Evolutionary conservation across 2,329 filamentous ascomycete species (phyloP).

Genomic region (Colletotrichum sp.): DNA sequence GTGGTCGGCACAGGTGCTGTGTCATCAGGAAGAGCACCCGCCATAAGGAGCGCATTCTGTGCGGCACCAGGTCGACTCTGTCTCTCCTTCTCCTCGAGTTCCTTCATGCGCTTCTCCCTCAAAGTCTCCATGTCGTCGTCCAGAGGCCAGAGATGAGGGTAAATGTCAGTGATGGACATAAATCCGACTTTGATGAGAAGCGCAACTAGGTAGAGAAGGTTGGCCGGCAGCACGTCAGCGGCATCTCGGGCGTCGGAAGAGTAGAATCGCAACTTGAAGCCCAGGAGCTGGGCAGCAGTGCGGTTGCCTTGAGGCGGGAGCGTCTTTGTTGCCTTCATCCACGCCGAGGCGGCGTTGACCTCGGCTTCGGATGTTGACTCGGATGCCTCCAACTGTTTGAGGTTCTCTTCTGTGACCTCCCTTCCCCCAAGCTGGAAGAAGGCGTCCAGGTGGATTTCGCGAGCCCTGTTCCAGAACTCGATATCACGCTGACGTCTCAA

Average conservation of each 20-base stretch:
- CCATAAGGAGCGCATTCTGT: constrained; percentile 85
- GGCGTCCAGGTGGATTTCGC: constrained; percentile 76
- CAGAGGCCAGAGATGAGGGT: constrained; percentile 86
- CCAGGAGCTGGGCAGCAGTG: constrained; percentile 91
- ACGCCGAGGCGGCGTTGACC: constrained; percentile 66
- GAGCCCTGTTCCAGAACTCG: constrained; percentile 82
- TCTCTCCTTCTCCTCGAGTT: constrained; percentile 79
- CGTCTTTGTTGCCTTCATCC: constrained; percentile 82
- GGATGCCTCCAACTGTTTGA: constrained; percentile 49
- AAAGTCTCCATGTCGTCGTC: constrained; percentile 84
- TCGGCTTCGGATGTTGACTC: constrained; percentile 50
- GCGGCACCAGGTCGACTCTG: constrained; percentile 72
- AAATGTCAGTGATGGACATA: constrained; percentile 88
- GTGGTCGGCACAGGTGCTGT: constrained; percentile 54
- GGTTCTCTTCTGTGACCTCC: constrained; percentile 65
- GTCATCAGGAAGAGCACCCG: constrained; percentile 87
- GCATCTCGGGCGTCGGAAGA: constrained; percentile 78
- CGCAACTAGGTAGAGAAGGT: constrained; percentile 89
- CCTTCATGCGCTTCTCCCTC: constrained; percentile 72
- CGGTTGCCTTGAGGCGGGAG: constrained; percentile 85
- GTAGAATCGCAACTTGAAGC: constrained; percentile 97
- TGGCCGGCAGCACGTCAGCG: constrained; percentile 83
- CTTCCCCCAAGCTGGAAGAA: constrained; percentile 89
- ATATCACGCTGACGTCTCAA: constrained; percentile 71
- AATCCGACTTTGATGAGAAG: constrained; percentile 97